Percentiles rank a stretch among this genome's conserved stretches.
Evolutionary conservation across 2,329 filamentous ascomycete genomes (phyloP).

Genomic region (Aspergillus ruber): DNA sequence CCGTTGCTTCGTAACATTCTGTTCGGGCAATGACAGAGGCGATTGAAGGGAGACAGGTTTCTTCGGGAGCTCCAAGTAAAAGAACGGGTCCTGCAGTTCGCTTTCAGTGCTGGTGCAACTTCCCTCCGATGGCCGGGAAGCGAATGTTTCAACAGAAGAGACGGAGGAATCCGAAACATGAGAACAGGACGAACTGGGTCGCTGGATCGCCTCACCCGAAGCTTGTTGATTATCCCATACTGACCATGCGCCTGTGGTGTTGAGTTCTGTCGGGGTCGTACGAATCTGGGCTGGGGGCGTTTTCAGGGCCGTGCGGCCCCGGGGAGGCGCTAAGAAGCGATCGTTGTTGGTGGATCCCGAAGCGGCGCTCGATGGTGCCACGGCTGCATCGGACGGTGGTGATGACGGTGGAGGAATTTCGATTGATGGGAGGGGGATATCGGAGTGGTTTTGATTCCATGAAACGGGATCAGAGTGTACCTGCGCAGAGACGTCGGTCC

Average conservation of each 20-base stretch:
- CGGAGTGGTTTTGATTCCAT: constrained; percentile 27
- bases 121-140: constrained; percentile 52
- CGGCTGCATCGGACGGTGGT: constrained; percentile 19
- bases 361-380: constrained; percentile 14
- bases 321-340: constrained; percentile 34
- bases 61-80: constrained; percentile 34
- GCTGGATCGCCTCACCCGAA: constrained; percentile 42
- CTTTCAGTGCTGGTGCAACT: constrained; percentile 58
- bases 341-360: constrained; percentile 24
- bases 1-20: background rate
- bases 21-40: constrained; percentile 19
- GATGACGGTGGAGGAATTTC: constrained; percentile 23
- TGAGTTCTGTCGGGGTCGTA: constrained; percentile 26
- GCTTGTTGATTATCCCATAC: constrained; percentile 24
- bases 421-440: constrained; percentile 40
- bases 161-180: constrained; percentile 57
- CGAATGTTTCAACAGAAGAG: constrained; percentile 53
- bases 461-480: constrained; percentile 25
- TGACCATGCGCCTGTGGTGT: constrained; percentile 24
- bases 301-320: constrained; percentile 32
- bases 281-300: constrained; percentile 42
- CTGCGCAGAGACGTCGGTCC: constrained; percentile 30
- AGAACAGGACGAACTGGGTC: constrained; percentile 54
- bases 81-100: constrained; percentile 52
- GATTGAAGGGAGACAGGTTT: constrained; percentile 35